Evolutionary conservation across 2,329 filamentous ascomycete species (phyloP).

Genomic region (Aspergillus sp.): DNA sequence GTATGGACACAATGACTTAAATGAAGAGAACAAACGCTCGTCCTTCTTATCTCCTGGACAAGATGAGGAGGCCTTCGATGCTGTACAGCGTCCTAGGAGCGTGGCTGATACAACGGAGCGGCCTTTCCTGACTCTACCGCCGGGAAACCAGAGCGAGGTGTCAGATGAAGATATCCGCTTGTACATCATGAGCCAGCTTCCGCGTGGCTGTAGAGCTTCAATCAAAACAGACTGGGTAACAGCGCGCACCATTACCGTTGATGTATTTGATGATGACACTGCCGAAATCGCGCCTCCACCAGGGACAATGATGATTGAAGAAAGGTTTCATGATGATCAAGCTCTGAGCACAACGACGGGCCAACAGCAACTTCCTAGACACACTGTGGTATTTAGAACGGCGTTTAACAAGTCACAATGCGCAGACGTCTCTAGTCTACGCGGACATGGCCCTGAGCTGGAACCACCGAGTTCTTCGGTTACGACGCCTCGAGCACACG

Average conservation of each 20-base stretch:
- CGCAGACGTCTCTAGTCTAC: slow-evolving; percentile 26
- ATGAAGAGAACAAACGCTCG: slow-evolving; percentile 53
- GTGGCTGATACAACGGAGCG: slow-evolving; percentile 22
- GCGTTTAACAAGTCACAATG: slow-evolving; percentile 42
- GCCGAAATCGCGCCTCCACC: slow-evolving; percentile 46
- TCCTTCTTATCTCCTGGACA: slow-evolving; percentile 43
- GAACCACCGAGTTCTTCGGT: neutral
- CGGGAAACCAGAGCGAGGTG: slow-evolving; percentile 38
- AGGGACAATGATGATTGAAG: slow-evolving; percentile 47
- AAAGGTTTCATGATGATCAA: slow-evolving; percentile 52
- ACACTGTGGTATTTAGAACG: slow-evolving; percentile 48
- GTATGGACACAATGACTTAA: slow-evolving; percentile 45
- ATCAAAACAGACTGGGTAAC: slow-evolving; percentile 45
- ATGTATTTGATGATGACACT: slow-evolving; percentile 44
- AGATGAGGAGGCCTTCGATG: slow-evolving; percentile 39
- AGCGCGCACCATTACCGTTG: slow-evolving; percentile 48
- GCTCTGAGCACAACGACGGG: slow-evolving; percentile 36
- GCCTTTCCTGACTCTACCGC: slow-evolving; percentile 31
- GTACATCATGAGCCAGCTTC: slow-evolving; percentile 50
- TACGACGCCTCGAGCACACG: neutral
- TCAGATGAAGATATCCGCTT: slow-evolving; percentile 46
- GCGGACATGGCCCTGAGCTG: neutral
- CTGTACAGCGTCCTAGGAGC: slow-evolving; percentile 35
- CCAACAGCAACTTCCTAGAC: slow-evolving; percentile 39
- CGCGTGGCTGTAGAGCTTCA: slow-evolving; percentile 42